phyloP scores from a whole-genome alignment of 768 basidiomycete genomes.

The Phaeotremella skinneri region DNA sequence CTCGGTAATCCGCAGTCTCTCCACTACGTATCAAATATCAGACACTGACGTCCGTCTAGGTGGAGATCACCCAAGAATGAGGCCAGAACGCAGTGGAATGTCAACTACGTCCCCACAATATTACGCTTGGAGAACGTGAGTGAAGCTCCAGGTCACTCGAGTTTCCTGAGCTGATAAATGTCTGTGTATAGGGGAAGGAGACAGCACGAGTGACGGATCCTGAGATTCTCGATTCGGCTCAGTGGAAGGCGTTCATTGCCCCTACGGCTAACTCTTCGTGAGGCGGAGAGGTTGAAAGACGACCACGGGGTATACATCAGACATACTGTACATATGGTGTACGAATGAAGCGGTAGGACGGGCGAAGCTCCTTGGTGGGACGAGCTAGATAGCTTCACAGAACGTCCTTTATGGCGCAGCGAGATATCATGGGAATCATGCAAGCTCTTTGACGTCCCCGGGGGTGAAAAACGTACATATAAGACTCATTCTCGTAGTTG shows the following conservation, averaged over 20 bases:
- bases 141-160: background rate
- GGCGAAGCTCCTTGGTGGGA: no score
- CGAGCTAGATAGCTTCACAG: no score
- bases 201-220: slow-evolving; percentile 63
- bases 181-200: slow-evolving; percentile 40
- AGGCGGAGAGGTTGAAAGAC: no score
- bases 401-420: no score
- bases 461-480: no score
- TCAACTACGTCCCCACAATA: slow-evolving; percentile 46
- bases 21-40: background rate
- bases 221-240: slow-evolving; percentile 62
- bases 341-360: no score
- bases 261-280: background rate
- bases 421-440: no score
- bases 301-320: no score
- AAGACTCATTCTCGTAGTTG: no score
- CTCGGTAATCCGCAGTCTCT: background rate
- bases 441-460: no score
- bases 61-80: slow-evolving; percentile 44
- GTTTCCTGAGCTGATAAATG: slow-evolving; percentile 1
- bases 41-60: slow-evolving; percentile 16
- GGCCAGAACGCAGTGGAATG: slow-evolving; percentile 41
- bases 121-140: slow-evolving; percentile 38
- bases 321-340: no score
- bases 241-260: slow-evolving; percentile 14